Evolutionary conservation across 176 grass and related monocot species (phyloP), one percentile per base, ranked within the genome.

Genomic region (Chloris gayana): DNA sequence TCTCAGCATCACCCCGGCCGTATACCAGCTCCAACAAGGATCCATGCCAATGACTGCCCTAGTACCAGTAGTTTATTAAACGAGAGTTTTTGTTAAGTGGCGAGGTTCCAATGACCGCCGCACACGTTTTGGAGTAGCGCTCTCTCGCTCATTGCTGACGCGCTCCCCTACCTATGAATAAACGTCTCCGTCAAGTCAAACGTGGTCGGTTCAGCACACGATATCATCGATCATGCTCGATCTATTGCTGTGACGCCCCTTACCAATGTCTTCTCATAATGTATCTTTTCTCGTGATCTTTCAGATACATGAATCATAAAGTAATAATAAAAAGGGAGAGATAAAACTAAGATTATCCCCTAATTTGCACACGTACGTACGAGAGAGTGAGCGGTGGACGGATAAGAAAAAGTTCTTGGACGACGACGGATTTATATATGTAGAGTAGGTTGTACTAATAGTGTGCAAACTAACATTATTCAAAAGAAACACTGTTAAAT

Each of bases 141-240:
- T 33, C 12, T 29, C 49, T 45, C 25, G 47, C 47, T 50, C 47
- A 13, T 49, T 31, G 34, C 13, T 72, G 67, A 78, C 83, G 67
- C 67, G 0, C 53, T 9, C 53, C 35, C 24, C 18, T 9, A 24
- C 41, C 18, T 57, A 24, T 22, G 50, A 24, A 59, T 17, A 4
- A 8, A 54, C 26, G 61, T 57, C 81, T 34, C 24, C 69, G 38
- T 86, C 76, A 65, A 9, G 76, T 3, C 56, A 64, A 67, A 17
- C 61, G 49, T 86, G 70, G 77, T 80, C 50, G 84, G 77, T 74
- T n/a, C 14, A 24, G 11, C 22, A 35, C 7, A 38, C 51, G 82
- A 22, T 70, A 37, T 37, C 35, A 37, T 37, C 35, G 10, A 44
- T 44, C 41, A 44, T 42, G 41, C 7, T 64, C n/a, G n/a, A 45